These are phyloP conservation scores for Cladosporium velox DNA, from an alignment of 2,329 filamentous ascomycete species.

Conservation along the genomic window DNA sequence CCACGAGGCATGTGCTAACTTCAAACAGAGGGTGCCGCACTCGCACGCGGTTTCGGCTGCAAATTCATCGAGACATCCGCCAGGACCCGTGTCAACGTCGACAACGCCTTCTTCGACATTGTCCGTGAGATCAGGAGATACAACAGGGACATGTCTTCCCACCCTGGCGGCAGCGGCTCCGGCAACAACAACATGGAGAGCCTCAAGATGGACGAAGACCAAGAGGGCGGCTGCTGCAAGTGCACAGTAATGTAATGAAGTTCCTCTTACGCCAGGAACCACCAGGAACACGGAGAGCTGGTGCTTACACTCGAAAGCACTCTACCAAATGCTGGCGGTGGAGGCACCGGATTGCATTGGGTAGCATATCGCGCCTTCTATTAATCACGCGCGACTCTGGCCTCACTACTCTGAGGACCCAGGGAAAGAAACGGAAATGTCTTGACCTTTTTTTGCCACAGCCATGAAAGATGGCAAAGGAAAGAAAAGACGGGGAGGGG, in stretches of 20 bases:
- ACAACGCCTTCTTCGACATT: constrained; percentile 97
- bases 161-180: constrained; percentile 66
- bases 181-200: constrained; percentile 60
- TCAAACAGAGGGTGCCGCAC: constrained; percentile 76
- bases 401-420: neutral
- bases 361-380: constrained; percentile 20
- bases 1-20: constrained; percentile 20
- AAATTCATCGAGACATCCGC: constrained; percentile 99
- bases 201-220: constrained; percentile 71
- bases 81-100: constrained; percentile 96
- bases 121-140: constrained; percentile 97
- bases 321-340: constrained; percentile 7
- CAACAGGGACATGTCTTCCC: constrained; percentile 96
- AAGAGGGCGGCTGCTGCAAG: constrained; percentile 74
- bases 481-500: neutral
- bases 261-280: neutral
- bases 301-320: constrained; percentile 1
- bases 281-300: neutral
- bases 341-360: constrained; percentile 17
- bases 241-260: constrained; percentile 79
- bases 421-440: constrained; percentile 4
- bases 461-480: neutral
- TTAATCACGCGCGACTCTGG: constrained; percentile 15
- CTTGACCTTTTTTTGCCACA: neutral
- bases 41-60: constrained; percentile 87